These are phyloP conservation scores for Mucor velutinosus DNA, from an alignment of 371 early-diverging fungal genomes.

Conservation along the genomic window DNA sequence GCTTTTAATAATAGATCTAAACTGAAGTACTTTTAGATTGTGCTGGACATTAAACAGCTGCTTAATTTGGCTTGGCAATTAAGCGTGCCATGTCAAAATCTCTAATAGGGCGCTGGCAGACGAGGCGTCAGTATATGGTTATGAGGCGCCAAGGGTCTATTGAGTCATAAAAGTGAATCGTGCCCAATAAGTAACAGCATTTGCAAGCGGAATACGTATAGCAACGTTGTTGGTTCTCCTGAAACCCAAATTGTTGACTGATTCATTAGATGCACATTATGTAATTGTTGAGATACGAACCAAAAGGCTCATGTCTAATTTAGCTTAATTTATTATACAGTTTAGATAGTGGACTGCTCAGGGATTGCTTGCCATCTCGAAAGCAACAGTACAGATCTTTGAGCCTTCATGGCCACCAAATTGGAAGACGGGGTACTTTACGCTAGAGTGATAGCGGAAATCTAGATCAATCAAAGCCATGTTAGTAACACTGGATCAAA, in stretches of 20 bases:
- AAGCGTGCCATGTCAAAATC: neutral
- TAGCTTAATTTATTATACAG: neutral
- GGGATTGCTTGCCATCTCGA: conserved; percentile 27
- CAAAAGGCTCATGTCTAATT: neutral
- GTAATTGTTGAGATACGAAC: neutral
- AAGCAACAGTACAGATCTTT: conserved; percentile 82
- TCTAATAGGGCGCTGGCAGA: neutral
- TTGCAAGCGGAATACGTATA: neutral
- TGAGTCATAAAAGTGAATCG: neutral
- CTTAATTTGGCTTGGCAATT: neutral
- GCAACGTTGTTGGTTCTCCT: neutral
- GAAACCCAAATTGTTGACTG: neutral
- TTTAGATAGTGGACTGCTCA: neutral
- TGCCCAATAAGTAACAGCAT: neutral
- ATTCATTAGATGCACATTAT: neutral
- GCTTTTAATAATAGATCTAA: neutral
- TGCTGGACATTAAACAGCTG: neutral
- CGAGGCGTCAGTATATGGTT: too few species aligned
- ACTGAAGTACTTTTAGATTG: neutral
- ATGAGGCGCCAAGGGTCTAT: neutral
- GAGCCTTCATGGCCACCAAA: conserved; percentile 91
- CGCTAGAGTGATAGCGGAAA: conserved; percentile 67
- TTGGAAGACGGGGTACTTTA: conserved; percentile 81
- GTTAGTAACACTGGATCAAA: neutral
- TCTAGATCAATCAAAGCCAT: conserved; percentile 32